Evolutionary conservation across 1,284 basidiomycete genomes (phyloP).

Genomic region (Cystobasidium sp.): DNA sequence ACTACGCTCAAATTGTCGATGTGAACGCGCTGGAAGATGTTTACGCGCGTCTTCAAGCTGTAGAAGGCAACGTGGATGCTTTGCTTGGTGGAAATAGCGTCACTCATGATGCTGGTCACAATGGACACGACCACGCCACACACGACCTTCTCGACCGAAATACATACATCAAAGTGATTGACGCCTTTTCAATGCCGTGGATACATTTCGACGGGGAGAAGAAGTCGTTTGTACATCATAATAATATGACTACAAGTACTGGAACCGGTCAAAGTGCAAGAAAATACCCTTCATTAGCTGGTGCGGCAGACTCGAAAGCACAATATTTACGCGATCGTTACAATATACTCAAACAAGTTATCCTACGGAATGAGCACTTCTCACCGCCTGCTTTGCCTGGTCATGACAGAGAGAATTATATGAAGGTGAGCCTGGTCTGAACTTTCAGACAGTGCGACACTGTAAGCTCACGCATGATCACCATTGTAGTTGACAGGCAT

Average conservation of each 20-base stretch:
- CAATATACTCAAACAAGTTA: slow-evolving; percentile 84
- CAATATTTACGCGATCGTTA: slow-evolving; percentile 77
- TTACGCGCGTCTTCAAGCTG: slow-evolving; percentile 78
- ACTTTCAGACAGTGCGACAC: background rate
- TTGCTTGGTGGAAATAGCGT: slow-evolving; percentile 34
- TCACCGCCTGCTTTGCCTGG: slow-evolving; percentile 83
- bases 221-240: slow-evolving; percentile 80
- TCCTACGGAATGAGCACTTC: slow-evolving; percentile 92
- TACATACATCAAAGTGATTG: slow-evolving; percentile 78
- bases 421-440: slow-evolving; percentile 67
- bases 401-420: slow-evolving; percentile 76
- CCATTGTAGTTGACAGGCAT: slow-evolving; percentile 80
- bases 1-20: slow-evolving; percentile 59
- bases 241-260: slow-evolving; percentile 36
- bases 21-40: slow-evolving; percentile 73
- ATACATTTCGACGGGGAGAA: slow-evolving; percentile 86
- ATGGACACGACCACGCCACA: slow-evolving; percentile 23
- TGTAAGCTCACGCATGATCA: background rate
- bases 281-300: slow-evolving; percentile 69
- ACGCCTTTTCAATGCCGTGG: slow-evolving; percentile 91
- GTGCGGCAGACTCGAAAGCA: slow-evolving; percentile 77
- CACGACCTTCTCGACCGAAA: slow-evolving; percentile 69
- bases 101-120: slow-evolving; percentile 28
- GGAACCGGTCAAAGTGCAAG: slow-evolving; percentile 57
- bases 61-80: slow-evolving; percentile 57